Percentiles rank a stretch among this genome's conserved stretches.
Conservation (phyloP, 1,284 basidiomycete genomes). For the Cutaneotrichosporon sp. region DNA sequence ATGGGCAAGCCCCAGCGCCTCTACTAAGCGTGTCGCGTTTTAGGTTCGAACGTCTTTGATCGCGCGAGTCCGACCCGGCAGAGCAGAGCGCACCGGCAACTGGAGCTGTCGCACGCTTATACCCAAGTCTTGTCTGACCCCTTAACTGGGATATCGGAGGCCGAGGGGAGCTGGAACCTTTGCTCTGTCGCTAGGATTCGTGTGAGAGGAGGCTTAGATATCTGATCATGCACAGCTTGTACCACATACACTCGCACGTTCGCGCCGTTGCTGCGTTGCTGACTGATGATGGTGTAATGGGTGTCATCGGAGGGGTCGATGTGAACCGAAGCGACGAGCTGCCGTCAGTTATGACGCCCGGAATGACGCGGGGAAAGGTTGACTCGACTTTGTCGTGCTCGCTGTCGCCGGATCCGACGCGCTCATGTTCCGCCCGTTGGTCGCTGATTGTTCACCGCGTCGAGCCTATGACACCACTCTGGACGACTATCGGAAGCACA, state of each 20-base stretch:
- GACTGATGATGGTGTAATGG: slow-evolving; percentile 1
- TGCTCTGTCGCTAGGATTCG: slow-evolving; percentile 12
- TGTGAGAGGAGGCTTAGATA: not conserved
- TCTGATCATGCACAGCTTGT: slow-evolving; percentile 4
- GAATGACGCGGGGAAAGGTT: not conserved
- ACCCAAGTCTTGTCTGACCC: slow-evolving; percentile 54
- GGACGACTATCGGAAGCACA: too few relatives aligned
- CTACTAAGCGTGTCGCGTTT: slow-evolving; percentile 62
- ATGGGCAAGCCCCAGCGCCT: slow-evolving; percentile 98
- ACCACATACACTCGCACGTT: not conserved
- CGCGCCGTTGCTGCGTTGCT: not conserved
- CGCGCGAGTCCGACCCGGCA: not conserved
- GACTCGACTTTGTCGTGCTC: not conserved
- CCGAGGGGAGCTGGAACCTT: slow-evolving; percentile 52
- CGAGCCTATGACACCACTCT: too few relatives aligned
- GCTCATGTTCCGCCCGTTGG: not conserved
- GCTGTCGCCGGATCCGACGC: not conserved
- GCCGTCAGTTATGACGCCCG: not conserved
- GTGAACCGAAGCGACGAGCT: not conserved
- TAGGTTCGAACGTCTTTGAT: slow-evolving; percentile 9
- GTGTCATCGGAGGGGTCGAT: not conserved
- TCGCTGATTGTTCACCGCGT: not conserved
- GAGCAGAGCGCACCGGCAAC: slow-evolving; percentile 23
- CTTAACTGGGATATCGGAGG: slow-evolving; percentile 48
- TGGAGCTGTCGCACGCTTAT: slow-evolving; percentile 56